A percentile compares a stretch with the other conserved stretches of the same genome.
phyloP scores from a whole-genome alignment of 75 land plant genomes.

The Pinus albicaulis region DNA sequence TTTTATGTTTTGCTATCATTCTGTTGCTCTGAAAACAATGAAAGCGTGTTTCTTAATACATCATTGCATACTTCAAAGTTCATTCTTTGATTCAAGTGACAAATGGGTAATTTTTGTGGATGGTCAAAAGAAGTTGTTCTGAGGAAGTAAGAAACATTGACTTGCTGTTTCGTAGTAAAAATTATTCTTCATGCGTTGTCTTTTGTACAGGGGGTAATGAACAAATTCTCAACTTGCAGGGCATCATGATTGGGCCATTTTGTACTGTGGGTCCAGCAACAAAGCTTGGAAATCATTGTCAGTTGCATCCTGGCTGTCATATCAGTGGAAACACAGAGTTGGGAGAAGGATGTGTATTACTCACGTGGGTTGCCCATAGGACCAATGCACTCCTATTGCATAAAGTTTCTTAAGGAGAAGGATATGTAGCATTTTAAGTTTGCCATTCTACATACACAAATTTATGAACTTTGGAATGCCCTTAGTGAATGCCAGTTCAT shows the following conservation, averaged over 20 bases:
- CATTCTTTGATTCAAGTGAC: background rate
- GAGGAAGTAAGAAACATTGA: background rate
- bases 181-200: background rate
- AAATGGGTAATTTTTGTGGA: background rate
- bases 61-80: background rate
- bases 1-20: background rate
- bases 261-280: slow-evolving; percentile 78
- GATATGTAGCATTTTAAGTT: background rate
- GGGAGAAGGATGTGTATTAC: slow-evolving; percentile 67
- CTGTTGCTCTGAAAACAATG: background rate
- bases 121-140: background rate
- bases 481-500: background rate
- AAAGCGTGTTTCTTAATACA: background rate
- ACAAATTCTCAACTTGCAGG: slow-evolving; percentile 36
- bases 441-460: background rate
- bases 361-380: slow-evolving; percentile 45
- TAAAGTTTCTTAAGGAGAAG: background rate
- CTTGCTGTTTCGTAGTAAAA: background rate
- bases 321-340: slow-evolving; percentile 74
- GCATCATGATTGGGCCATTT: slow-evolving; percentile 80
- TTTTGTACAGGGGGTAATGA: background rate
- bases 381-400: background rate
- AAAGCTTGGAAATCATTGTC: slow-evolving; percentile 69
- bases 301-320: slow-evolving; percentile 70
- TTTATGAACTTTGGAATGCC: background rate